A percentile compares a stretch with the other conserved stretches of the same genome.
phyloP scores from a whole-genome alignment of 73 alveolate species.

The Tetrahymena borealis region DNA sequence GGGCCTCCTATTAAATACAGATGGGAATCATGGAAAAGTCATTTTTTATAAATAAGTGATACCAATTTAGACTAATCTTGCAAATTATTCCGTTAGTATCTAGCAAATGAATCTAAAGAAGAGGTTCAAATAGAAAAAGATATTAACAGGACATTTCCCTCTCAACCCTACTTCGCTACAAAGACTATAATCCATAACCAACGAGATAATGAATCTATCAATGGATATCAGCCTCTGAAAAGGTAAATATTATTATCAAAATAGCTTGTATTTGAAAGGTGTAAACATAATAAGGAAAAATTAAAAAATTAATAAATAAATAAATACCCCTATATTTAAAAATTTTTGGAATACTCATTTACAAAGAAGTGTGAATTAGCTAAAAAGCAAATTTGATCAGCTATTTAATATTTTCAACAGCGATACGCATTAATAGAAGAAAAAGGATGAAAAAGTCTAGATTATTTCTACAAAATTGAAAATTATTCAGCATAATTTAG shows the following conservation, averaged over 20 bases:
- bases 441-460: background rate
- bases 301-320: too few species aligned
- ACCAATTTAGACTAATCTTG: slow-evolving; percentile 22
- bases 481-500: slow-evolving; percentile 24
- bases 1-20: slow-evolving; percentile 67
- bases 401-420: too few species aligned
- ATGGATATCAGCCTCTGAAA: background rate
- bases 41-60: slow-evolving; percentile 1
- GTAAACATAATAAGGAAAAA: too few species aligned
- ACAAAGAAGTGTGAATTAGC: too few species aligned
- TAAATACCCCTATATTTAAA: too few species aligned
- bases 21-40: slow-evolving; percentile 61
- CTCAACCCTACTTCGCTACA: slow-evolving; percentile 8
- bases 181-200: background rate
- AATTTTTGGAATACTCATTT: too few species aligned
- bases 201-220: background rate
- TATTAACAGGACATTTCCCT: slow-evolving; percentile 60
- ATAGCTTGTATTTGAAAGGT: too few species aligned
- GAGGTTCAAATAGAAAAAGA: slow-evolving; percentile 40
- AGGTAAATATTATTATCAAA: background rate
- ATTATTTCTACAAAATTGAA: too few species aligned
- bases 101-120: background rate
- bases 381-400: too few species aligned
- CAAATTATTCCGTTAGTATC: slow-evolving; percentile 15
- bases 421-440: background rate